These are phyloP conservation scores for Usnea hakonensis DNA, from an alignment of 495 filamentous ascomycete genomes.

Conservation along the genomic window DNA sequence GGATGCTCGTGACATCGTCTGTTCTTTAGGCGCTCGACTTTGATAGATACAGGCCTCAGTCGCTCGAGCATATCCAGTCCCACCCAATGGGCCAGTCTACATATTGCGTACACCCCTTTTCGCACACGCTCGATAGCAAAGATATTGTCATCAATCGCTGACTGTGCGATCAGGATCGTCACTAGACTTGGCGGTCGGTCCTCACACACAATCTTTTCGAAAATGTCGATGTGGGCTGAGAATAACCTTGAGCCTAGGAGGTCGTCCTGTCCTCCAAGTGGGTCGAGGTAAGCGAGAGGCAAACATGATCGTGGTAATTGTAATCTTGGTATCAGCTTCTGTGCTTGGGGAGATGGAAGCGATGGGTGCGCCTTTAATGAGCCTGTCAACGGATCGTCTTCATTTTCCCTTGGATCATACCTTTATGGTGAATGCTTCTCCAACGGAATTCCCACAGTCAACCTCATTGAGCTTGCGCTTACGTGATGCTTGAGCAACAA, in stretches of 20 bases:
- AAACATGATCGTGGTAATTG: constrained; percentile 18
- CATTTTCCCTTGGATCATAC: neutral
- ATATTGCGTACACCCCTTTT: constrained; percentile 59
- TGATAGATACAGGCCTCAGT: constrained; percentile 1
- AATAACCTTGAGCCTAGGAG: constrained; percentile 13
- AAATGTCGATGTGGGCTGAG: constrained; percentile 11
- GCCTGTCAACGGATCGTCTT: neutral
- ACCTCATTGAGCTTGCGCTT: constrained; percentile 21
- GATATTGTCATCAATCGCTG: constrained; percentile 48
- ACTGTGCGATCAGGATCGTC: constrained; percentile 57
- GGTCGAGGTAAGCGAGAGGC: constrained; percentile 21
- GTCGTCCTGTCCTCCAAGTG: neutral
- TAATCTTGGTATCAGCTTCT: constrained; percentile 15
- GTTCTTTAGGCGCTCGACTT: neutral
- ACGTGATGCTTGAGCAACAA: neutral
- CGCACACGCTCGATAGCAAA: constrained; percentile 70
- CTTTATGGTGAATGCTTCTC: constrained; percentile 19
- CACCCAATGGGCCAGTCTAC: constrained; percentile 60
- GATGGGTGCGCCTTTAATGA: constrained; percentile 5
- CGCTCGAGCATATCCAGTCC: constrained; percentile 37
- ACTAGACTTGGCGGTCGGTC: neutral
- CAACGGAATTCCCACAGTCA: neutral
- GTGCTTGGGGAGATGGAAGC: neutral
- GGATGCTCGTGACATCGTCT: neutral
- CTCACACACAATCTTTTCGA: constrained; percentile 9